phyloP scores from a whole-genome alignment of 106 monocot species.

The Agapanthus africanus region DNA sequence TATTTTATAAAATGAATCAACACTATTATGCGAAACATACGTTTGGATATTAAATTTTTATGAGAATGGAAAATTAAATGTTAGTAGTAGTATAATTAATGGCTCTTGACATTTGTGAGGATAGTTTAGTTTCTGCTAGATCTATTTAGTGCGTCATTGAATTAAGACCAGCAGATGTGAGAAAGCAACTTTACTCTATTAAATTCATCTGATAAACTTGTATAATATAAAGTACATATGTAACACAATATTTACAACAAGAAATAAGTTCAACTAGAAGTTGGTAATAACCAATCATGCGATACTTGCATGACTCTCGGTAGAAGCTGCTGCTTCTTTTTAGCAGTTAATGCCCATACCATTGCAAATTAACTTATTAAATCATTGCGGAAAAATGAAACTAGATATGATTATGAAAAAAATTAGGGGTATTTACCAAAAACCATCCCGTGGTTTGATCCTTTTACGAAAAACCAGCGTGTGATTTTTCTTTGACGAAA shows the following conservation, averaged over 20 bases:
- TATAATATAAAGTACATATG: background rate
- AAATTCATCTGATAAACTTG: background rate
- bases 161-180: too few relatives aligned
- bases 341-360: background rate
- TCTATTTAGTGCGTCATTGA: too few relatives aligned
- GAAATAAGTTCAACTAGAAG: background rate
- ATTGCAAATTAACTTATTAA: background rate
- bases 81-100: too few relatives aligned
- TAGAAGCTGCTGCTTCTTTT: background rate
- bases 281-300: background rate
- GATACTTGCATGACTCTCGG: background rate
- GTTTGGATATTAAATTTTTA: background rate
- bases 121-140: too few relatives aligned
- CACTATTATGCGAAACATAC: too few relatives aligned
- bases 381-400: background rate
- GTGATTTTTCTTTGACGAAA: too few relatives aligned
- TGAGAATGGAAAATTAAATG: background rate
- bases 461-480: too few relatives aligned
- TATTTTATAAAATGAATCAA: background rate
- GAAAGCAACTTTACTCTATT: background rate
- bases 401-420: background rate
- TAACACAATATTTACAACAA: background rate
- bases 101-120: too few relatives aligned
- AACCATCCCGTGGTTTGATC: too few relatives aligned
- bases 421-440: too few relatives aligned